Evolutionary conservation across 345 rosid genomes (phyloP), one percentile per base, ranked within the genome.

Genomic region (Linum tenue): DNA sequence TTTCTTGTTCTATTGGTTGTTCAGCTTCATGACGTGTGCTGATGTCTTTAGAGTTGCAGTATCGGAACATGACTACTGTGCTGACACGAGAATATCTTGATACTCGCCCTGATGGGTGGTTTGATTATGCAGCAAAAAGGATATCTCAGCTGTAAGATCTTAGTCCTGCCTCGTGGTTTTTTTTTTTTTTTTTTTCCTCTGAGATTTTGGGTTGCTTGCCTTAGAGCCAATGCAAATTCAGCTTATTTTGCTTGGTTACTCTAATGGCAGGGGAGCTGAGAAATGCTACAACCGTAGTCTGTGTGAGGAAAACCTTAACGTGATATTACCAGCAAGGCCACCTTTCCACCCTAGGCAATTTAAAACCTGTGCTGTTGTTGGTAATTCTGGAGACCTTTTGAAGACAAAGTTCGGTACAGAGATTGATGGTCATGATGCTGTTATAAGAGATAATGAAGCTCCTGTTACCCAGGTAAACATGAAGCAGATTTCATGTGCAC

Each of bases 11-110:
- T 10, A 31, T 48, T 63, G 37, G 36, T 15, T 48, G 15, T 39
- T 62, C 55, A 41, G 39, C 10, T 38, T 69, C 62, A 70, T 55
- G 12, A 50, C 67, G 41, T 66, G 67, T 59, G 40, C 69, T 78
- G 15, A 69, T 78, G 69, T 58, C 70, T 64, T 65, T 67, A 50
- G 64, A 56, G 44, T 40, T 81, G 86, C 88, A 94, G 99, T 88
- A 88, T 66, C 95, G 96, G 57, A 94, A 94, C 81, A 90, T 90
- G 95, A 94, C 99, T 59, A 90, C 99, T 6, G 89, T 90, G 39
- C 76, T 94, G 76, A 94, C 97, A 1, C 85, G 99, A 73, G 99
- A 94, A 70, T 94, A 90, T 70, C 86, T 94, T 16, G 99, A 94
- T 74, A 79, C 75, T 67, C 88, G 95, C 59, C 95, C 97, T 10